phyloP scores from a whole-genome alignment of 139 green algal species.

The Zygnema circumcarinatum region DNA sequence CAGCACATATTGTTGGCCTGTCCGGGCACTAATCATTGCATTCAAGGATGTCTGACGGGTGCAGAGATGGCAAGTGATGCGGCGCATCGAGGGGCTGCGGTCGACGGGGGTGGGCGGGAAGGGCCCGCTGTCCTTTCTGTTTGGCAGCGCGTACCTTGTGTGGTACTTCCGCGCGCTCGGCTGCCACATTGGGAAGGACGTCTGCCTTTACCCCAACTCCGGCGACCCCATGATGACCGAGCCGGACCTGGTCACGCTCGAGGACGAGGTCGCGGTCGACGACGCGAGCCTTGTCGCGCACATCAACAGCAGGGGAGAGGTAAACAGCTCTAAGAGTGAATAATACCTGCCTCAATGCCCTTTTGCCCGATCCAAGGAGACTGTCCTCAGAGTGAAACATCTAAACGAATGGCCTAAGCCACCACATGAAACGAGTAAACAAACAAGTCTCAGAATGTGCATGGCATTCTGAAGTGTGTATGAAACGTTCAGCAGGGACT shows the following conservation, averaged over 20 bases:
- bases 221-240: constrained; percentile 51
- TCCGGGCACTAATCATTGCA: too few relatives aligned
- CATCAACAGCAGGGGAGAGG: constrained; percentile 42
- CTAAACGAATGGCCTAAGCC: too few relatives aligned
- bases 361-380: background rate
- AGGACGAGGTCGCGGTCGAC: constrained; percentile 48
- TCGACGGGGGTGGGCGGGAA: background rate
- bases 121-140: background rate
- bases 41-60: too few relatives aligned
- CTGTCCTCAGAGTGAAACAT: too few relatives aligned
- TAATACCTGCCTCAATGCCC: constrained; percentile 19
- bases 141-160: constrained; percentile 13
- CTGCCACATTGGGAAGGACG: constrained; percentile 38
- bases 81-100: background rate
- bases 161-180: constrained; percentile 47
- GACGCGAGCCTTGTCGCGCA: constrained; percentile 41
- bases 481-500: too few relatives aligned
- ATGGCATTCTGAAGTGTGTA: too few relatives aligned
- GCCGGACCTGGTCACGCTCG: constrained; percentile 52
- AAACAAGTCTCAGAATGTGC: too few relatives aligned
- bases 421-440: too few relatives aligned
- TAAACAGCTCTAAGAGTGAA: constrained; percentile 37
- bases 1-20: too few relatives aligned
- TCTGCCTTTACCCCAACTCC: constrained; percentile 56
- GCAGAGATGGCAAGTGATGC: background rate